A percentile compares a stretch with the other conserved stretches of the same genome.
phyloP scores from a whole-genome alignment of 345 rosid species.

The Dimocarpus longan region DNA sequence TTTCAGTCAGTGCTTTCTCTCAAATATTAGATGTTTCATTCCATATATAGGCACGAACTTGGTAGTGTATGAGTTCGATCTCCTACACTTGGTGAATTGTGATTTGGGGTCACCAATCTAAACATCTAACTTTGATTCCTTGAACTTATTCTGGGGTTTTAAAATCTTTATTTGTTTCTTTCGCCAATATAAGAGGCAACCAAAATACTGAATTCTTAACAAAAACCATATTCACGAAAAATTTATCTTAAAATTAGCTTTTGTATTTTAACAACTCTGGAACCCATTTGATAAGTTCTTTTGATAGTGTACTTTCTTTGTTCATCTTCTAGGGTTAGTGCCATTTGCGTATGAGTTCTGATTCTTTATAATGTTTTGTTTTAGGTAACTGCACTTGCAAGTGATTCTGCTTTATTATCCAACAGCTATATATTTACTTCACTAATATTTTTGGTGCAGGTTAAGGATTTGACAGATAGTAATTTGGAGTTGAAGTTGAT shows the following conservation, averaged over 20 bases:
- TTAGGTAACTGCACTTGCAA: neutral
- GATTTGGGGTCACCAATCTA: neutral
- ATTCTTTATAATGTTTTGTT: neutral
- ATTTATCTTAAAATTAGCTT: neutral
- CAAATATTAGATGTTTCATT: neutral
- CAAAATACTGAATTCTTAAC: neutral
- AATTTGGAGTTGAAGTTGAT: slow-evolving; percentile 78
- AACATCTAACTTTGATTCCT: neutral
- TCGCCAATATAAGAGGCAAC: neutral
- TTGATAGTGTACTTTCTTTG: neutral
- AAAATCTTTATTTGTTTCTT: neutral
- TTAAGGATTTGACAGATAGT: slow-evolving; percentile 63
- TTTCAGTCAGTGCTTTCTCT: neutral
- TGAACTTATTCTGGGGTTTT: neutral
- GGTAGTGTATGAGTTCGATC: neutral
- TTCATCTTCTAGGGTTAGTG: neutral
- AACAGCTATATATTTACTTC: slow-evolving; percentile 7
- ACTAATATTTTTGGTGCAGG: slow-evolving; percentile 50
- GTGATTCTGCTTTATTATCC: neutral
- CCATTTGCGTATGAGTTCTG: neutral
- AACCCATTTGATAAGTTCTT: neutral
- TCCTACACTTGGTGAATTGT: neutral
- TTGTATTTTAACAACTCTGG: neutral
- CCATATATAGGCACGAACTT: neutral
- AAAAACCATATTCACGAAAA: neutral